phyloP scores from a whole-genome alignment of 2,329 filamentous ascomycete genomes.

The Blastomyces gilchristii region DNA sequence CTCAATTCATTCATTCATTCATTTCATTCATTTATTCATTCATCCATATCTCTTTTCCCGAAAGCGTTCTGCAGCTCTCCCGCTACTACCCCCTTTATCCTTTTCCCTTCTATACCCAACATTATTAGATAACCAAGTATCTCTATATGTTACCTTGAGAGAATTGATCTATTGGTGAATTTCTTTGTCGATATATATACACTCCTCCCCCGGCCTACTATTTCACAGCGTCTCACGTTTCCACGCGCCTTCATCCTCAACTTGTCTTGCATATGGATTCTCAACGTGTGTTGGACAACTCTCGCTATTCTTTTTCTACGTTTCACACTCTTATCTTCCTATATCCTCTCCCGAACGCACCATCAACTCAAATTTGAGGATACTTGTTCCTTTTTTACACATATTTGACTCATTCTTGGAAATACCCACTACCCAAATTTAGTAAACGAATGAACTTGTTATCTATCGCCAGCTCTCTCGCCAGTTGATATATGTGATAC shows the following conservation, averaged over 20 bases:
- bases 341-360: not conserved
- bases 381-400: not conserved
- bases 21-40: not conserved
- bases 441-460: not conserved
- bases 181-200: not conserved
- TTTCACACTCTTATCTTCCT: not conserved
- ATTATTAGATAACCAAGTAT: not conserved
- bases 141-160: not conserved
- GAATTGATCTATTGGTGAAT: not conserved
- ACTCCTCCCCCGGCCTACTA: not conserved
- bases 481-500: no score
- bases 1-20: not conserved
- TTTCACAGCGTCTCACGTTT: not conserved
- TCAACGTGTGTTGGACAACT: not conserved
- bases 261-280: not conserved
- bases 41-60: not conserved
- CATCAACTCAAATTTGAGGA: not conserved
- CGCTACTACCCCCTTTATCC: not conserved
- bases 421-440: not conserved
- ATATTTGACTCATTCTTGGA: not conserved
- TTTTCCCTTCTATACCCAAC: not conserved
- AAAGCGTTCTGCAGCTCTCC: not conserved
- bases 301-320: not conserved
- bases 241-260: not conserved
- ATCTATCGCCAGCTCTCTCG: no score